Evolutionary conservation across 2,329 filamentous ascomycete species (phyloP).

Genomic region (Talaromyces sp.): DNA sequence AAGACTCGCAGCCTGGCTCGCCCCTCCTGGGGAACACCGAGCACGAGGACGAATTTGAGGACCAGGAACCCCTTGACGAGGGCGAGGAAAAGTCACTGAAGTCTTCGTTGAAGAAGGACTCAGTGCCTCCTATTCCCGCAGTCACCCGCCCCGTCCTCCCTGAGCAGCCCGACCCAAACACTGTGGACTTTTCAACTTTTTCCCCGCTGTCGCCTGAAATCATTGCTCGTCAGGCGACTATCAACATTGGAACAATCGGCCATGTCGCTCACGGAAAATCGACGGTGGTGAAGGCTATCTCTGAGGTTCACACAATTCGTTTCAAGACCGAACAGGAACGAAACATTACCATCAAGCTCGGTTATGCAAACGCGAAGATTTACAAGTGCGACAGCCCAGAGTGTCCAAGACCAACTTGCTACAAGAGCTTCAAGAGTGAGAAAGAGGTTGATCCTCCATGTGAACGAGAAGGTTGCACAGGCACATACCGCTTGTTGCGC

Average conservation of each 20-base stretch:
- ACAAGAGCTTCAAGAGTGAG: constrained; percentile 95
- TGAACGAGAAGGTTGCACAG: constrained; percentile 84
- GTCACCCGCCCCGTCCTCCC: constrained; percentile 65
- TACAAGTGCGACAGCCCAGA: constrained; percentile 94
- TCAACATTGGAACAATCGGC: constrained; percentile 98
- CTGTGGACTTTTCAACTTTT: constrained; percentile 75
- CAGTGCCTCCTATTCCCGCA: constrained; percentile 46
- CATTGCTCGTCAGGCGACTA: constrained; percentile 94
- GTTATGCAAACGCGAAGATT: constrained; percentile 98
- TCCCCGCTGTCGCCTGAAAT: constrained; percentile 91
- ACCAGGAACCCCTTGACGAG: constrained; percentile 63
- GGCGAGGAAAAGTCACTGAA: constrained; percentile 67
- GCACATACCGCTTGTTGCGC: constrained; percentile 81
- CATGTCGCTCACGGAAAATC: constrained; percentile 99
- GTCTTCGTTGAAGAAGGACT: constrained; percentile 72
- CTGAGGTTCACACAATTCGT: constrained; percentile 94
- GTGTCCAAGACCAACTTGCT: constrained; percentile 92
- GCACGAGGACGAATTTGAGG: constrained; percentile 69
- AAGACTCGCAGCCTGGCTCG: constrained; percentile 53
- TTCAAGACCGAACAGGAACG: constrained; percentile 99
- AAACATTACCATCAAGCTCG: constrained; percentile 99
- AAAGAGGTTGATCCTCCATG: constrained; percentile 97
- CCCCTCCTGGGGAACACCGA: constrained; percentile 53
- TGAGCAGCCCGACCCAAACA: constrained; percentile 87
- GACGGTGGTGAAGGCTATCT: constrained; percentile 98